Conservation (phyloP, 225 moss, liverwort and hornwort species). For the Physcomitrium patens region DNA sequence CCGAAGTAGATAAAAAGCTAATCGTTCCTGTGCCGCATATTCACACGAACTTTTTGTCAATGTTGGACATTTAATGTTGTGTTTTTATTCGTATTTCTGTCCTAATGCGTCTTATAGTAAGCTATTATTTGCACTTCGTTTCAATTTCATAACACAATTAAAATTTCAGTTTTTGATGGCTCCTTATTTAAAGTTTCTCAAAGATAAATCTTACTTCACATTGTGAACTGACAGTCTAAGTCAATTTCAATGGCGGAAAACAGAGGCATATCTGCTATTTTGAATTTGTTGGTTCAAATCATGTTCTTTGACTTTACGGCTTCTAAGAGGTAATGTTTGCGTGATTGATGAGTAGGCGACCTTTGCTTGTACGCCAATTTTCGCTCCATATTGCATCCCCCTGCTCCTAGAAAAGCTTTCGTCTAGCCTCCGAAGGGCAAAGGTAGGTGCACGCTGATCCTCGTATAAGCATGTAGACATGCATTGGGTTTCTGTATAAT, state of each 20-base stretch:
- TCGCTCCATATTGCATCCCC: constrained; percentile 73
- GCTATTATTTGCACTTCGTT: constrained; percentile 1
- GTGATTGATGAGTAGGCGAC: constrained; percentile 54
- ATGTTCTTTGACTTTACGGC: constrained; percentile 21
- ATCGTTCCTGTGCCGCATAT: constrained; percentile 22
- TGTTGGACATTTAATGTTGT: constrained; percentile 9
- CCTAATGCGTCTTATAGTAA: neutral
- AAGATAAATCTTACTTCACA: neutral
- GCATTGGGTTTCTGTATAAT: neutral
- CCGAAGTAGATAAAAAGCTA: neutral
- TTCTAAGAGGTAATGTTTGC: constrained; percentile 18
- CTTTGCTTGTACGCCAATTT: constrained; percentile 66
- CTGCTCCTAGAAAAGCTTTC: constrained; percentile 80
- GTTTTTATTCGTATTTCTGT: constrained; percentile 1
- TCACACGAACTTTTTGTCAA: neutral
- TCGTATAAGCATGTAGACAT: constrained; percentile 5
- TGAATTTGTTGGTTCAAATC: constrained; percentile 17
- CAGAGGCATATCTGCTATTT: constrained; percentile 1
- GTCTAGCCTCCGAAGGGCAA: constrained; percentile 71
- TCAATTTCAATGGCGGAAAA: neutral
- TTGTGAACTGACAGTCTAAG: neutral
- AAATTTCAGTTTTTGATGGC: neutral
- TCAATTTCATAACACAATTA: neutral
- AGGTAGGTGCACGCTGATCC: constrained; percentile 52
- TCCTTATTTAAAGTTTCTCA: neutral